A percentile compares a stretch with the other conserved stretches of the same genome.
These are phyloP conservation scores for Arthrobotrys conoides DNA, from an alignment of 2,329 filamentous ascomycete species.

Conservation along the genomic window DNA sequence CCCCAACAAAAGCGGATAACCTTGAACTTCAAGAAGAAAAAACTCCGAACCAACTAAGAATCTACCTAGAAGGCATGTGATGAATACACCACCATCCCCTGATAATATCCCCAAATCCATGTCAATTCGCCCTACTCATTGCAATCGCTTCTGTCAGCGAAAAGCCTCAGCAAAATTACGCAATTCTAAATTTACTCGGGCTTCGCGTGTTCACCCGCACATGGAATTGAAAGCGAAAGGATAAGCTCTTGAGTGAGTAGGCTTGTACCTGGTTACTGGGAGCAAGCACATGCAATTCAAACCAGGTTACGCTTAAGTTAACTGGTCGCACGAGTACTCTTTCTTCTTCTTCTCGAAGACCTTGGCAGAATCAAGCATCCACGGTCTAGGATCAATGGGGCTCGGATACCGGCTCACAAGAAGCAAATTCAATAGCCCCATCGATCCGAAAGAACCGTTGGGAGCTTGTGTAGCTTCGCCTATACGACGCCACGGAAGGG, in stretches of 20 bases:
- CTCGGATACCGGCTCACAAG: slow-evolving; percentile 6
- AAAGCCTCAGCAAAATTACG: neutral
- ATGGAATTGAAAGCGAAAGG: neutral
- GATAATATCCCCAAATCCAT: slow-evolving; percentile 4
- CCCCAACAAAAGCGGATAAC: slow-evolving; percentile 45
- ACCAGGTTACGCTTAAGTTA: neutral
- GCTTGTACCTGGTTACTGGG: neutral
- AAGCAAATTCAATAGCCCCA: neutral
- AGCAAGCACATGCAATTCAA: slow-evolving; percentile 4
- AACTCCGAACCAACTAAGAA: slow-evolving; percentile 2
- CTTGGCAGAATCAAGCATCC: slow-evolving; percentile 9
- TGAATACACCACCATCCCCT: slow-evolving; percentile 22
- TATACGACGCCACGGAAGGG: neutral
- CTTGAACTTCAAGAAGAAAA: neutral
- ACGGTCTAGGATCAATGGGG: neutral
- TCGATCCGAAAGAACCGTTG: slow-evolving; percentile 9
- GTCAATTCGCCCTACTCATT: neutral
- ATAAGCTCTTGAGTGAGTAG: neutral
- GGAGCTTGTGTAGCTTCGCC: neutral
- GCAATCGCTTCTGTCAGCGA: neutral
- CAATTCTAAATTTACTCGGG: neutral
- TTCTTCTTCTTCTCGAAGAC: neutral
- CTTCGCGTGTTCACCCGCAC: too few species aligned
- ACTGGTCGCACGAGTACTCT: neutral
- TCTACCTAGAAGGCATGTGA: slow-evolving; percentile 8